Base-by-base conservation (phyloP, 2,329 filamentous ascomycete species). In the Exophiala lecanii-corni region DNA sequence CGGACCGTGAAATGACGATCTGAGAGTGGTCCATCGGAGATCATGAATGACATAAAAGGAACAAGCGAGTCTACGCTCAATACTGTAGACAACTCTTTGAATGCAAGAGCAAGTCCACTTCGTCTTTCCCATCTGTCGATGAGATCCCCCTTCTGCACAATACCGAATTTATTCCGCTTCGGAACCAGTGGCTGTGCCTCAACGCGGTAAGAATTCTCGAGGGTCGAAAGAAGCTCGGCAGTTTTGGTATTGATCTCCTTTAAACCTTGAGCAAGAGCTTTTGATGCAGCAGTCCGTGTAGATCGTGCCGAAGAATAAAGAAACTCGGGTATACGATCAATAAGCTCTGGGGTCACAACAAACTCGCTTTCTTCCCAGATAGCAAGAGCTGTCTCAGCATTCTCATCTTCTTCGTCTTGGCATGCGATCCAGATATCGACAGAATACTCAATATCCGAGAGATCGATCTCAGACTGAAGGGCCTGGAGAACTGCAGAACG, bases 301-400 rank as follows among this genome's bases (percentile, higher is more conserved):
- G 94, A 88, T 15, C 76, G 76, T 57, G 97, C 91, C 53, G 80
- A 78, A 54, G 80, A 86, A 54, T 87, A 78, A 9, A 97, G 70
- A 60, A 94, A 97, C 1, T 82, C 80, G 36, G 94, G 68, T 59
- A 89, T 82, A 55, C 75, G 77, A 44, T 73, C 62, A 5, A 86
- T 79, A 6, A 86, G 76, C 5, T 83, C 73, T 15, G 78, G 69
- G 1, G 78, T 75, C 9, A 91, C 68, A 47, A 83, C 69, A 48
- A 97, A 84, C 5, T 79, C 84, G 60, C 91, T 94, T 59, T 96
- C 92, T 58, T 94, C 88, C 92, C 92, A 98, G 25, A 98, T 95
- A 9, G 91, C 86, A 39, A 75, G 77, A 5, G 86, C 91, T 40
- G 94, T 72, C 34, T 89, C 86, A 6, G 76, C 77, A 57, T 97